Evolutionary conservation across 768 basidiomycete genomes (phyloP).

Genomic region (Suillus paluster): DNA sequence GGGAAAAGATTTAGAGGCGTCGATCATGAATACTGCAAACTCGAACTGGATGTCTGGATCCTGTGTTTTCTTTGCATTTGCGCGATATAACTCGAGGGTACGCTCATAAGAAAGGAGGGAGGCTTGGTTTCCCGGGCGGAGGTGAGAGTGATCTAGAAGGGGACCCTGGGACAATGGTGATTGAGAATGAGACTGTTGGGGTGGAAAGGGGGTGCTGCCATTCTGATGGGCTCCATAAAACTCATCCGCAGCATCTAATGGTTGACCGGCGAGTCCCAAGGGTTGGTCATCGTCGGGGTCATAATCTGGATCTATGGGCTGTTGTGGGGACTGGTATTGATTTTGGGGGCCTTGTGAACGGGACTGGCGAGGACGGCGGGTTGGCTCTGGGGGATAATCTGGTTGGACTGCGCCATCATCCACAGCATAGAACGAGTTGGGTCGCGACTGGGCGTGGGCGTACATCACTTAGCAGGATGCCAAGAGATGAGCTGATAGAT

Average conservation of each 20-base stretch:
- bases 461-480: slow-evolving; percentile 25
- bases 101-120: slow-evolving; percentile 93
- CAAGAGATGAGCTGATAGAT: neutral
- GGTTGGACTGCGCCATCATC: slow-evolving; percentile 15
- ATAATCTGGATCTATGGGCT: slow-evolving; percentile 35
- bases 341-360: slow-evolving; percentile 22
- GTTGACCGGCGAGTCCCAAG: slow-evolving; percentile 29
- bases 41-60: slow-evolving; percentile 98
- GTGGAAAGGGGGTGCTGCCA: slow-evolving; percentile 31
- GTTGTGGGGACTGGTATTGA: slow-evolving; percentile 19
- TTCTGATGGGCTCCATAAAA: slow-evolving; percentile 32
- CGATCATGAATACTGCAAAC: slow-evolving; percentile 98
- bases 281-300: slow-evolving; percentile 49
- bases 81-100: slow-evolving; percentile 95
- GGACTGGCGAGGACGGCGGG: slow-evolving; percentile 24
- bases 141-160: slow-evolving; percentile 89
- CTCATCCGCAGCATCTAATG: slow-evolving; percentile 47
- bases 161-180: slow-evolving; percentile 54
- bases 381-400: slow-evolving; percentile 16
- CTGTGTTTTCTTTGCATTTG: slow-evolving; percentile 98
- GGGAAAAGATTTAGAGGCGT: slow-evolving; percentile 89
- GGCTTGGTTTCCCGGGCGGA: slow-evolving; percentile 91
- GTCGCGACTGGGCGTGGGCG: slow-evolving; percentile 38
- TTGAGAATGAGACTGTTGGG: slow-evolving; percentile 65
- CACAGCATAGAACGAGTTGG: slow-evolving; percentile 40